Percentiles rank a stretch among this genome's conserved stretches.
Conservation (phyloP, 192 early-diverging fungal genomes). For the Cladochytrium replicatum region DNA sequence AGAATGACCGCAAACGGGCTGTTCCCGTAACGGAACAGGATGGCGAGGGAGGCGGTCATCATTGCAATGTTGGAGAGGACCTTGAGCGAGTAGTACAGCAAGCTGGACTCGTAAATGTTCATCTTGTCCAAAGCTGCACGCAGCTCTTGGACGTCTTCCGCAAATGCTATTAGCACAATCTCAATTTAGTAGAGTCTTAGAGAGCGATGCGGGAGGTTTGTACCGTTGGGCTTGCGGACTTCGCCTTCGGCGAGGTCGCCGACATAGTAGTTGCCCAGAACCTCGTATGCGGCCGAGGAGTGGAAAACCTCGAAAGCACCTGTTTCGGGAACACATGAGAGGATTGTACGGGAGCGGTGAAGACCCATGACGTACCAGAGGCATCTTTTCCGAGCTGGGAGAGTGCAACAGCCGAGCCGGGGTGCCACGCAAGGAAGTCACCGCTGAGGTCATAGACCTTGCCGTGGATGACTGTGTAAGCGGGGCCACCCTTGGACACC, state of each 20-base stretch:
- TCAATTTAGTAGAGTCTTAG: too few species aligned
- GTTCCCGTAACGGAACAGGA: conserved; percentile 44
- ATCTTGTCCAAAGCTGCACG: conserved; percentile 36
- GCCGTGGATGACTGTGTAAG: conserved; percentile 58
- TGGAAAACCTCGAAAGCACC: conserved; percentile 73
- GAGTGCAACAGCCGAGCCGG: conserved; percentile 65
- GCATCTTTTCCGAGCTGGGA: conserved; percentile 58
- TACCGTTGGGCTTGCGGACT: conserved; percentile 31
- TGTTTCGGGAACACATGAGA: conserved; percentile 40
- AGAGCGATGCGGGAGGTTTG: neutral
- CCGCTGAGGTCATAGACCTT: conserved; percentile 70
- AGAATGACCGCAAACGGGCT: conserved; percentile 41
- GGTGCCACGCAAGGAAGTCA: conserved; percentile 64
- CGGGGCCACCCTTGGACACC: conserved; percentile 7
- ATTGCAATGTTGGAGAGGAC: conserved; percentile 45
- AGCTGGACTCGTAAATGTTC: conserved; percentile 55
- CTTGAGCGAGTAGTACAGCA: conserved; percentile 60
- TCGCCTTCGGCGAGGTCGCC: conserved; percentile 52
- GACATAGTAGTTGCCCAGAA: conserved; percentile 64
- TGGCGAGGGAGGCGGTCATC: conserved; percentile 28
- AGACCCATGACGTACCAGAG: conserved; percentile 14
- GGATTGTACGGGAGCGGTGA: conserved; percentile 1
- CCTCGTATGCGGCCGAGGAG: conserved; percentile 47
- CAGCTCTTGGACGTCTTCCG: conserved; percentile 50
- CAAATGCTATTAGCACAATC: conserved; percentile 31